A percentile compares a stretch with the other conserved stretches of the same genome.
Conservation (phyloP, 257 asterid genomes). For the Prunella vulgaris region DNA sequence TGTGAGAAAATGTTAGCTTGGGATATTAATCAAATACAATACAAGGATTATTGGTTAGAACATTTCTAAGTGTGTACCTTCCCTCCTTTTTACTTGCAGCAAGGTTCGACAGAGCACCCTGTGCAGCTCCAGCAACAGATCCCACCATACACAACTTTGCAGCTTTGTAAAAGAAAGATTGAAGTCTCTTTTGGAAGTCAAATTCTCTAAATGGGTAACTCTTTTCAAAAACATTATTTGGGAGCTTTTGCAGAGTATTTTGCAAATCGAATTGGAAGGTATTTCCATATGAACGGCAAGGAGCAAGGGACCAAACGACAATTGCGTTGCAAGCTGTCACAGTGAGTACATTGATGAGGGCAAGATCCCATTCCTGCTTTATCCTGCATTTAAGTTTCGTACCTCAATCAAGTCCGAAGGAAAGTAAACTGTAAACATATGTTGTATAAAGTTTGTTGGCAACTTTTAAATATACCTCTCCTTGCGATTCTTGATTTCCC, state of each 20-base stretch:
- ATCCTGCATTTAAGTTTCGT: slow-evolving; percentile 46
- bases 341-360: slow-evolving; percentile 87
- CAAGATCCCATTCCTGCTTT: slow-evolving; percentile 99
- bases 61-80: slow-evolving; percentile 50
- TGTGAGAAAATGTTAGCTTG: not conserved
- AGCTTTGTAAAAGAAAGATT: slow-evolving; percentile 85
- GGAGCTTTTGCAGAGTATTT: slow-evolving; percentile 95
- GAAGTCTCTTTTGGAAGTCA: slow-evolving; percentile 80
- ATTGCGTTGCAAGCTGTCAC: slow-evolving; percentile 88
- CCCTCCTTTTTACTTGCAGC: slow-evolving; percentile 85
- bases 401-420: slow-evolving; percentile 9
- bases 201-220: slow-evolving; percentile 90
- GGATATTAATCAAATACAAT: slow-evolving; percentile 15
- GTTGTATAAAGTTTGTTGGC: not conserved
- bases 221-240: slow-evolving; percentile 85
- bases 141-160: slow-evolving; percentile 96
- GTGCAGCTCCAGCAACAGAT: slow-evolving; percentile 84
- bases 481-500: slow-evolving; percentile 90
- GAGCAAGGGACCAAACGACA: slow-evolving; percentile 93
- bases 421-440: not conserved
- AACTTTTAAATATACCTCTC: slow-evolving; percentile 54
- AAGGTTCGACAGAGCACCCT: slow-evolving; percentile 76
- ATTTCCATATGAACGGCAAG: slow-evolving; percentile 94
- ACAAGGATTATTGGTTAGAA: not conserved
- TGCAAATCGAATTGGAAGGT: slow-evolving; percentile 93